Conservation (phyloP, 202 grass and related monocot species). For the Panicum hallii region DNA sequence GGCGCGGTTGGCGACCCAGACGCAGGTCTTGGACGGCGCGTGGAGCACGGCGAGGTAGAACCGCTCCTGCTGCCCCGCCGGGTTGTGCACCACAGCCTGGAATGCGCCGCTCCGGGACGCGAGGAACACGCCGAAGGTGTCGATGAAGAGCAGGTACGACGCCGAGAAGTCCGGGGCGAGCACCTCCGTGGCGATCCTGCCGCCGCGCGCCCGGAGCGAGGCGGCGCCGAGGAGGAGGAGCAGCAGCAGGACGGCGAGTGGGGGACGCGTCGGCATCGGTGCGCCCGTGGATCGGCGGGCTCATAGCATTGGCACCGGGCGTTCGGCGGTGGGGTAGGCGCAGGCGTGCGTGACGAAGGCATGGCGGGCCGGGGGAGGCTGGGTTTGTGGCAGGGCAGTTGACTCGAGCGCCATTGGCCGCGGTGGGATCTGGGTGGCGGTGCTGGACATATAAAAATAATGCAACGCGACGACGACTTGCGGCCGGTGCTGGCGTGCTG, state of each 20-base stretch:
- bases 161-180: slow-evolving; percentile 61
- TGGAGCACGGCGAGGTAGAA: slow-evolving; percentile 80
- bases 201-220: not conserved
- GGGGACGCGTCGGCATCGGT: slow-evolving; percentile 39
- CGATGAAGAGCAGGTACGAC: slow-evolving; percentile 61
- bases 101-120: slow-evolving; percentile 61
- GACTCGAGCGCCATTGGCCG: slow-evolving; percentile 50
- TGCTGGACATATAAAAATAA: not conserved
- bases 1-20: slow-evolving; percentile 81
- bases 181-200: slow-evolving; percentile 56
- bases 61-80: slow-evolving; percentile 39
- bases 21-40: slow-evolving; percentile 53
- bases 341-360: slow-evolving; percentile 35
- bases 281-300: slow-evolving; percentile 33
- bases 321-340: not conserved
- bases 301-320: slow-evolving; percentile 27
- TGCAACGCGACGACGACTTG: slow-evolving; percentile 40
- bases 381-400: slow-evolving; percentile 39
- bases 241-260: not conserved
- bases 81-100: slow-evolving; percentile 62
- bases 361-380: slow-evolving; percentile 18
- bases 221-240: slow-evolving; percentile 1
- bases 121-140: slow-evolving; percentile 74
- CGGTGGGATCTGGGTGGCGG: slow-evolving; percentile 37
- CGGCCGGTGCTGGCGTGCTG: slow-evolving; percentile 14